These are phyloP conservation scores for Obba rivulosa DNA, from an alignment of 768 basidiomycete genomes.

Conservation along the genomic window DNA sequence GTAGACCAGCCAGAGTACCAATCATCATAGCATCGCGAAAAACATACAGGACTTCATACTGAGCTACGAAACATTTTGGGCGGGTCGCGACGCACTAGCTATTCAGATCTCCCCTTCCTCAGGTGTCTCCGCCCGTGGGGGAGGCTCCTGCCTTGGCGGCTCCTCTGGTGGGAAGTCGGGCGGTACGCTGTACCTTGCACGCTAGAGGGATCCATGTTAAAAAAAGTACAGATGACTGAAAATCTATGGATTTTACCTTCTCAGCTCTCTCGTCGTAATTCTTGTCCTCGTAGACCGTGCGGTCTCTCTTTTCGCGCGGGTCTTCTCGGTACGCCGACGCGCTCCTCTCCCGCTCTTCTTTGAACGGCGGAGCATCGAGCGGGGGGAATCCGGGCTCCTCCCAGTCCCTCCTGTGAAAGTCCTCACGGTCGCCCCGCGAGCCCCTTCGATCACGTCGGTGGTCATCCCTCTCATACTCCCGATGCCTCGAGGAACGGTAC, in stretches of 20 bases:
- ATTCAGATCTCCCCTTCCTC: conserved; percentile 83
- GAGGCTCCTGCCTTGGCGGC: conserved; percentile 27
- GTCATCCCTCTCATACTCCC: conserved; percentile 54
- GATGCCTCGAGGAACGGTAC: conserved; percentile 41
- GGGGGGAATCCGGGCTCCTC: conserved; percentile 38
- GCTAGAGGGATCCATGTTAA: conserved; percentile 8
- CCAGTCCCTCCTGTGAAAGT: conserved; percentile 32
- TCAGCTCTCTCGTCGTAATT: conserved; percentile 54
- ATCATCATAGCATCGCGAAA: conserved; percentile 22
- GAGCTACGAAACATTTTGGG: too few relatives aligned
- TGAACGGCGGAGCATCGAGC: conserved; percentile 31
- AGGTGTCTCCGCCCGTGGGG: conserved; percentile 63
- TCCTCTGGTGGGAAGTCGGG: conserved; percentile 43
- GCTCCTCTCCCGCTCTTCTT: conserved; percentile 47
- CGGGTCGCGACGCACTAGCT: neutral
- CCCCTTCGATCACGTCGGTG: conserved; percentile 38
- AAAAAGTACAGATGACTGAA: conserved; percentile 1
- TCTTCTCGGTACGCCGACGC: conserved; percentile 31
- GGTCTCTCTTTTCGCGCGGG: conserved; percentile 27
- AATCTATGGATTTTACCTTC: conserved; percentile 47
- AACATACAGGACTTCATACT: neutral
- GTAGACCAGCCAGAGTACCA: conserved; percentile 25
- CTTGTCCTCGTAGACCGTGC: conserved; percentile 38
- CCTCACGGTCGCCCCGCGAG: conserved; percentile 32
- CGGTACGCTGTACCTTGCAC: conserved; percentile 21